These are phyloP conservation scores for Kwoniella bestiolae DNA, from an alignment of 768 basidiomycete species.

Conservation along the genomic window DNA sequence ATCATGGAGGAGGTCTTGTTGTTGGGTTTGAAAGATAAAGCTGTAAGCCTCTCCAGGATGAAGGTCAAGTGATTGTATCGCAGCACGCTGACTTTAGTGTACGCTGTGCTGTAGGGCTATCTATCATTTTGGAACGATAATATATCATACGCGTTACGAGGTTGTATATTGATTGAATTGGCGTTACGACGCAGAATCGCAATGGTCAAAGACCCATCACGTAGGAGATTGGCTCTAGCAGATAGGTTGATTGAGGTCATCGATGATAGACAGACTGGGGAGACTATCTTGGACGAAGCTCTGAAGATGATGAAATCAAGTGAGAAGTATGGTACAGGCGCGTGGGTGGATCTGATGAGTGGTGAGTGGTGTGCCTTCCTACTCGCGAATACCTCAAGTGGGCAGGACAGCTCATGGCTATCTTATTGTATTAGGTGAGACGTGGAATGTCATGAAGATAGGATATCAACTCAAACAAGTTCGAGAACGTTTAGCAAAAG, in stretches of 20 bases:
- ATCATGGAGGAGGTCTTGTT: slow-evolving; percentile 96
- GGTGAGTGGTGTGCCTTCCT: too few relatives aligned
- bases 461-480: slow-evolving; percentile 99
- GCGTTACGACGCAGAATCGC: slow-evolving; percentile 93
- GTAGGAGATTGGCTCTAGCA: slow-evolving; percentile 72
- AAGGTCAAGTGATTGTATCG: too few relatives aligned
- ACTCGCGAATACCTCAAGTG: too few relatives aligned
- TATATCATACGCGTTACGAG: slow-evolving; percentile 97
- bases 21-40: slow-evolving; percentile 93
- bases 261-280: slow-evolving; percentile 89
- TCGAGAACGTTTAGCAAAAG: slow-evolving; percentile 93
- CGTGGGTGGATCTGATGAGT: slow-evolving; percentile 92
- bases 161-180: slow-evolving; percentile 95
- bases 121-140: slow-evolving; percentile 99
- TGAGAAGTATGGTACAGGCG: slow-evolving; percentile 80
- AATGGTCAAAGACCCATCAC: slow-evolving; percentile 79
- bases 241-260: slow-evolving; percentile 90
- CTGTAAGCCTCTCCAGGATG: too few relatives aligned
- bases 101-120: slow-evolving; percentile 71
- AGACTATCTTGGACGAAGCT: slow-evolving; percentile 94
- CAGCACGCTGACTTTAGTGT: too few relatives aligned
- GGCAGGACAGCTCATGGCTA: background rate
- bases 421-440: slow-evolving; percentile 71
- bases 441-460: slow-evolving; percentile 99
- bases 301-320: slow-evolving; percentile 87